Conservation (phyloP, 2,329 filamentous ascomycete genomes). For the Paramyrothecium sp. region DNA sequence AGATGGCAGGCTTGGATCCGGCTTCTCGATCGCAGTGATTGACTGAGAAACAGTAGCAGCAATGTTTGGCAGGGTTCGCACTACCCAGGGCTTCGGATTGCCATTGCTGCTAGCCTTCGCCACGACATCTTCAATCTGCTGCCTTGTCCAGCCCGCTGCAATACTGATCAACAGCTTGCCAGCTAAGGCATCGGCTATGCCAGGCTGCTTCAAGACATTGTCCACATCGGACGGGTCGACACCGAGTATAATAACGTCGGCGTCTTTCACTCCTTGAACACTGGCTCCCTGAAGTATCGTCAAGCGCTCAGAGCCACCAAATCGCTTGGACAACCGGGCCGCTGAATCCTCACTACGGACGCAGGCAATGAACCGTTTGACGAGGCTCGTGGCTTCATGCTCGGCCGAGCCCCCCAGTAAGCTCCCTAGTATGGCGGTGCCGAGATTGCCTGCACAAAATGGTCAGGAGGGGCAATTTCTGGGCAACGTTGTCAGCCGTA, state of each 20-base stretch:
- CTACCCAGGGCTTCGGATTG: slow-evolving; percentile 17
- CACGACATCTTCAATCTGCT: slow-evolving; percentile 24
- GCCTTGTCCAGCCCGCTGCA: slow-evolving; percentile 45
- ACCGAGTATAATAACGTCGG: slow-evolving; percentile 43
- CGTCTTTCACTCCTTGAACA: slow-evolving; percentile 27
- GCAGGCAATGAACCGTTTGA: no score
- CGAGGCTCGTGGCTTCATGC: no score
- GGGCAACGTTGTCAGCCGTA: slow-evolving; percentile 4
- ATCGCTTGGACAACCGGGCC: no score
- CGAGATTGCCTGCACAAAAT: no score
- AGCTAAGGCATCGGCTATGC: slow-evolving; percentile 34
- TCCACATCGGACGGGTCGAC: slow-evolving; percentile 44
- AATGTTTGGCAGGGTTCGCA: slow-evolving; percentile 34
- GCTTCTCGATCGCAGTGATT: slow-evolving; percentile 28
- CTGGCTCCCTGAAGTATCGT: slow-evolving; percentile 28
- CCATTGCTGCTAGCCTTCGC: slow-evolving; percentile 29
- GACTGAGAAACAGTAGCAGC: slow-evolving; percentile 29
- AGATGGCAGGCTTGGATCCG: slow-evolving; percentile 13
- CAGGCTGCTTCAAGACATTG: slow-evolving; percentile 31
- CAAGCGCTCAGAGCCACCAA: slow-evolving; percentile 4
- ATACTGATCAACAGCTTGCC: slow-evolving; percentile 51
- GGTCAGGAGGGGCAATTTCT: no score
- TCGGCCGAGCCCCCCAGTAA: no score
- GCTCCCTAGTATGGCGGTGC: no score
- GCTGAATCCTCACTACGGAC: no score